Conservation (phyloP, 768 basidiomycete genomes). For the Amanita pseudoporphyria region DNA sequence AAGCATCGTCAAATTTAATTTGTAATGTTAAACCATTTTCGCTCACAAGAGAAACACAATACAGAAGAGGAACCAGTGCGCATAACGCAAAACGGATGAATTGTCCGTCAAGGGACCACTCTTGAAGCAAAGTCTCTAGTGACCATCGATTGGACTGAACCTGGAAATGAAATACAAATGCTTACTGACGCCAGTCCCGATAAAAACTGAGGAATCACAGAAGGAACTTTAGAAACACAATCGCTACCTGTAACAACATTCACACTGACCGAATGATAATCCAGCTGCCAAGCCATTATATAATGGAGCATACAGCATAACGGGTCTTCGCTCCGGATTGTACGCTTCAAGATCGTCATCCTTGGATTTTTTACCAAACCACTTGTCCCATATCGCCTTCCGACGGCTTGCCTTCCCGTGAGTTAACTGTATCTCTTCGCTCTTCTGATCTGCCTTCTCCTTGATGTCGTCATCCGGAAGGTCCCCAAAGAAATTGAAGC, state of each 20-base stretch:
- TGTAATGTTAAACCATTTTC: constrained; percentile 12
- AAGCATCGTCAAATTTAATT: constrained; percentile 12
- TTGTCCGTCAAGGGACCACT: constrained; percentile 53
- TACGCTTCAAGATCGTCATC: neutral
- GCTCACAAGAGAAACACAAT: constrained; percentile 59
- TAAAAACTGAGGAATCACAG: constrained; percentile 39
- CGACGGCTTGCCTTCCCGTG: neutral
- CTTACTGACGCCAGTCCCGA: constrained; percentile 52
- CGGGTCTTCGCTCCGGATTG: constrained; percentile 10
- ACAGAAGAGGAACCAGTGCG: constrained; percentile 53
- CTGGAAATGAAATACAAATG: neutral
- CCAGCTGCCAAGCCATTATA: constrained; percentile 59
- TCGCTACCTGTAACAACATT: constrained; percentile 24
- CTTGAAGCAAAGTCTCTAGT: constrained; percentile 43
- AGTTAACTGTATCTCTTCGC: neutral
- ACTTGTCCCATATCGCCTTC: neutral
- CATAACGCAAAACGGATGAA: constrained; percentile 56
- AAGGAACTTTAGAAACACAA: constrained; percentile 22
- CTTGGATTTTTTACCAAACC: neutral
- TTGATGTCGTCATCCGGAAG: neutral
- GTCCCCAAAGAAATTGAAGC: constrained; percentile 6
- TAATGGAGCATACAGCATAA: constrained; percentile 50
- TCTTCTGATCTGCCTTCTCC: neutral
- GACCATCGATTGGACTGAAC: neutral
- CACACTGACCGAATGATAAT: constrained; percentile 38